Percentiles rank a stretch among this genome's conserved stretches.
Conservation (phyloP, 345 rosid species). For the Ceriops decandra region DNA sequence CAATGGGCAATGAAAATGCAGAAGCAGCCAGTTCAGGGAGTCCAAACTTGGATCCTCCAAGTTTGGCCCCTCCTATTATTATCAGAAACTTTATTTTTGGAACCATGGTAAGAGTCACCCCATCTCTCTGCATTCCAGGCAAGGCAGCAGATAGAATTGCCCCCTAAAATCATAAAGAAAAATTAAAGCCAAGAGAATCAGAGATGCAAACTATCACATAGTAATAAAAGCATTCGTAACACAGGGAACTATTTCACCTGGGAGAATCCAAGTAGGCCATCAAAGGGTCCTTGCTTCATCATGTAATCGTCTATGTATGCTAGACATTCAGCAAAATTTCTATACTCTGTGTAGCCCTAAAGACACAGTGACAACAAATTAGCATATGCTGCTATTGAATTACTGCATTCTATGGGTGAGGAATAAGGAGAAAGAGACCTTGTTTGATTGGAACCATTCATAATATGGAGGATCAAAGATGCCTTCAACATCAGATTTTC, state of each 20-base stretch:
- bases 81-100: slow-evolving; percentile 20
- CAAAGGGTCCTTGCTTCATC: slow-evolving; percentile 44
- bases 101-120: slow-evolving; percentile 14
- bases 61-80: slow-evolving; percentile 13
- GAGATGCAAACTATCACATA: neutral
- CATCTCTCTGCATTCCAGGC: slow-evolving; percentile 19
- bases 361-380: neutral
- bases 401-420: too few relatives aligned
- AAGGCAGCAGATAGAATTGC: slow-evolving; percentile 11
- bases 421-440: slow-evolving; percentile 16
- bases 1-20: slow-evolving; percentile 14
- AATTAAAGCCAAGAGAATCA: neutral
- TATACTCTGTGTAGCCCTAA: slow-evolving; percentile 37
- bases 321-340: slow-evolving; percentile 45
- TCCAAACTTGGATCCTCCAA: slow-evolving; percentile 17
- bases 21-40: slow-evolving; percentile 7
- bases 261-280: slow-evolving; percentile 51
- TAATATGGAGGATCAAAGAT: slow-evolving; percentile 43
- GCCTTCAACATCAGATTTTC: slow-evolving; percentile 41
- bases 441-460: slow-evolving; percentile 36
- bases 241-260: slow-evolving; percentile 28
- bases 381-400: too few relatives aligned
- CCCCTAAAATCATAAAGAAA: neutral
- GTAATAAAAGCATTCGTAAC: neutral
- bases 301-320: slow-evolving; percentile 42